phyloP scores from a whole-genome alignment of 1,284 basidiomycete species.

The Schizophyllum commune region DNA sequence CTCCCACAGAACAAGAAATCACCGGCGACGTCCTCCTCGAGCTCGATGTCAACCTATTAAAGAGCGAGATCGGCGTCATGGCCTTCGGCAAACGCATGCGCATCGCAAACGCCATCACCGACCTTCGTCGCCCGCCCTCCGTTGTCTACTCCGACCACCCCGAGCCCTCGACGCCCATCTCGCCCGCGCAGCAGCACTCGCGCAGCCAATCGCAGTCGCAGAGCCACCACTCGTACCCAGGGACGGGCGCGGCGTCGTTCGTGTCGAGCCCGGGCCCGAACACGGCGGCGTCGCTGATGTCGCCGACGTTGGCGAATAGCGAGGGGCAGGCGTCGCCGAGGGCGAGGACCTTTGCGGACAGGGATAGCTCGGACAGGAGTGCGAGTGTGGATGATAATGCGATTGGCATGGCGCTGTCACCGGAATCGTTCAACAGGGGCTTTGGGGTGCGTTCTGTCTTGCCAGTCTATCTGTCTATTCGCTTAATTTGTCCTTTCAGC shows the following conservation, averaged over 20 bases:
- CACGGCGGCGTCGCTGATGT: not conserved
- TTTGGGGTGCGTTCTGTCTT: not conserved
- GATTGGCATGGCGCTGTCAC: not conserved
- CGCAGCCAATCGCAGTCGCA: slow-evolving; percentile 20
- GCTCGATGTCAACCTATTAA: slow-evolving; percentile 87
- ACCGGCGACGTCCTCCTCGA: slow-evolving; percentile 95
- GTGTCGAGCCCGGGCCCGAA: not conserved
- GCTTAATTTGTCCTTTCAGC: too few species aligned
- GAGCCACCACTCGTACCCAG: not conserved
- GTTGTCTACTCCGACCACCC: slow-evolving; percentile 13
- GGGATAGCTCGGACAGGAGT: not conserved
- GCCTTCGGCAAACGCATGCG: slow-evolving; percentile 94
- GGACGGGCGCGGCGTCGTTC: not conserved
- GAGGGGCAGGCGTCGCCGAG: not conserved
- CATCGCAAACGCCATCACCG: slow-evolving; percentile 91
- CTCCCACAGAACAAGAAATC: slow-evolving; percentile 85
- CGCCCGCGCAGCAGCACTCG: not conserved
- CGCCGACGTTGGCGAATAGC: not conserved
- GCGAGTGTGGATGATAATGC: not conserved
- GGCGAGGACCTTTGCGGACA: not conserved
- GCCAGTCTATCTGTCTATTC: too few species aligned
- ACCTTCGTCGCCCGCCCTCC: slow-evolving; percentile 70
- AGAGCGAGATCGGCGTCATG: slow-evolving; percentile 90
- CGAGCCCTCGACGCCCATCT: slow-evolving; percentile 27
- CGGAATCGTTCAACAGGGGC: not conserved